Evolutionary conservation across 306 rosid genomes (phyloP), one percentile per base, ranked within the genome.

Genomic region (Nissolia schottii): DNA sequence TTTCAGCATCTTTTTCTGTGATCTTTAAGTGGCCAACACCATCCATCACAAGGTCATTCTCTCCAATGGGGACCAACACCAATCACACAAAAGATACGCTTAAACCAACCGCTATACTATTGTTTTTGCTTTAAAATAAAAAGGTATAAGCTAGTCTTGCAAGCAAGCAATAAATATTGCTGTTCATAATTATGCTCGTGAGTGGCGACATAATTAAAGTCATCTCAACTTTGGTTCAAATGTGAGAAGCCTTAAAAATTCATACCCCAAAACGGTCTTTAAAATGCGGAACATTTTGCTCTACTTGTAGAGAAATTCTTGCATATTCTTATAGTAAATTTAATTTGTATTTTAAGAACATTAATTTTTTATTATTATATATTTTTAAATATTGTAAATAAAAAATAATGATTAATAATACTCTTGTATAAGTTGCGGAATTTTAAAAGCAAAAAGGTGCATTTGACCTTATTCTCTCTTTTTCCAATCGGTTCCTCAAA

Each of bases 181-280:
- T 15, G 18, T 66, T 29, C 43, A 31, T 34, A 53, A 57, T 20
- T 90, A 75, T 61, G 68, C 65, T 15, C 24, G 24, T 18, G 55
- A 48, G 24, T 68, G 67, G 76, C 55, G 86, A 82, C 54, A 77
- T 85, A 45, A 81, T 2, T 7, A 15, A 15, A 79, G 73, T 87
- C 76, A 54, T 23, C n/a, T n/a, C 72, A 83, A 78, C 83, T 83
- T 85, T 53, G 92, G 89, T 31, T 83, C 90, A n/a, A 79, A 64
- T 25, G 64, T 77, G 57, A 67, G n/a, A 81, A 66, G 27, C 75
- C 82, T 68, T 87, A 89, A 11, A 12, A 15, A 14, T 40, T 27
- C 41, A 37, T 37, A 37, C 41, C 38, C 12, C 8, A 37, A 10
- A 37, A 35, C 12, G n/a, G n/a, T n/a, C n/a, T n/a, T n/a, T n/a